Base-by-base conservation (phyloP, 176 grass and related monocot genomes). In the Panicum miliaceum region DNA sequence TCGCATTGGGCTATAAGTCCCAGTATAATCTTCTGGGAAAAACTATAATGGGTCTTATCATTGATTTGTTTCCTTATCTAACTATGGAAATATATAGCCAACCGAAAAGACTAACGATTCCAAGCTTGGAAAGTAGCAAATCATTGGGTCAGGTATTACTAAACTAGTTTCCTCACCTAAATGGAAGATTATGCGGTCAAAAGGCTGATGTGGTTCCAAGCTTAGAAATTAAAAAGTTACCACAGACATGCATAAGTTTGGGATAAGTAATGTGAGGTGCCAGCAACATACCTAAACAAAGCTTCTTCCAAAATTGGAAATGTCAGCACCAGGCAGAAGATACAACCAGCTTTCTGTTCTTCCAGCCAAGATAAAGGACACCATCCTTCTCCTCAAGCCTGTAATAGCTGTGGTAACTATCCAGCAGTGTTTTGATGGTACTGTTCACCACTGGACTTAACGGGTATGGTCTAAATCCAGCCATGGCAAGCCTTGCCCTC, bases 351-450 rank as follows among this genome's bases (percentile, higher is more conserved):
- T 53, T 83, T 81, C 89, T 91, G 64, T 65, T 76, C 85, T 87
- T 91, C 89, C 89, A 91, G 75, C 89, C 89, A 84, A 91, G 85
- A 81, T 84, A 91, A 48, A 91, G 76, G 69, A 70, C 81, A 71
- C 81, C 85, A 23, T 88, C 76, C 63, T 77, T 88, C 80, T 88
- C 89, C 76, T 91, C 85, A 22, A 88, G 81, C 52, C 37, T 87
- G 56, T 91, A 91, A 23, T 72, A 46, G 25, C 64, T 87, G 64
- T 86, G 69, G 77, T 91, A 91, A 84, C 53, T 60, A 53, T 70
- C 82, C 40, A 91, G 73, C 18, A 91, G 36, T n/a, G 45, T 57
- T 84, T 75, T 81, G 62, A 91, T 91, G 43, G 85, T 88, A 52
- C 47, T 81, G 64, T 91, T 91, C 81, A 91, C 89, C 54, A 91